Base-by-base conservation (phyloP, 371 early-diverging fungal species). In the Apophysomyces ossiformis region DNA sequence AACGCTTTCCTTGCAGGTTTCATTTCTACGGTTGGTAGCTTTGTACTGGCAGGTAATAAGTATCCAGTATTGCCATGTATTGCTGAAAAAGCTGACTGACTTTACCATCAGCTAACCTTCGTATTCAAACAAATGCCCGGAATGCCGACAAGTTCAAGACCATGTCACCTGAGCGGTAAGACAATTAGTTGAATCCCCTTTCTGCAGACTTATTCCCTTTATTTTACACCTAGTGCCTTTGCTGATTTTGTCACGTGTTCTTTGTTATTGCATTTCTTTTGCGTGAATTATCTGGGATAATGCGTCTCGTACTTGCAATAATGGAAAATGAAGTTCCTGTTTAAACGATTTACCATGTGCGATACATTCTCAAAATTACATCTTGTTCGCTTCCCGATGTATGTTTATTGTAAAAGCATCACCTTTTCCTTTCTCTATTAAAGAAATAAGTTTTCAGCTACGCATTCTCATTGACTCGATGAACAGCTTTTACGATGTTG, bases 1-100 rank as follows among this genome's bases (percentile, higher is more conserved):
- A 98, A 98, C 79, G 93, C 98, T 26, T 98, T 98, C 77, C 77
- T 99, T 68, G 93, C 97, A 11, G 96, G 95, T 16, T 99, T 99
- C 81, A 92, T 92, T 68, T 89, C 92, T 4, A 91, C 93, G 9
- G 96, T 97, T 21, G 97, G 96, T 11, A 85, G 88, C 63, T 99
- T 99, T 80, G 94, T 95, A n/a, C 87, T 97, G 66, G 94, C 95
- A 13, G 96, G 94, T 92, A 76, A n/a, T 18, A 9, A n/a, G 58
- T 36, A 6, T 7, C 0, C 1, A 57, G 12, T 16, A 38, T 54
- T 32, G 7, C 41, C 1, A 13, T 16, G 21, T 21, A 2, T 21
- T 16, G 6, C 6, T 12, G 26, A 26, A 65, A 36, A 7, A 37
- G 26, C n/a, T 38, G 12, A 15, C 62, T 45, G 69, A 64, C 58